Evolutionary conservation across 495 filamentous ascomycete genomes (phyloP).

Genomic region (Annulohypoxylon moriforme): DNA sequence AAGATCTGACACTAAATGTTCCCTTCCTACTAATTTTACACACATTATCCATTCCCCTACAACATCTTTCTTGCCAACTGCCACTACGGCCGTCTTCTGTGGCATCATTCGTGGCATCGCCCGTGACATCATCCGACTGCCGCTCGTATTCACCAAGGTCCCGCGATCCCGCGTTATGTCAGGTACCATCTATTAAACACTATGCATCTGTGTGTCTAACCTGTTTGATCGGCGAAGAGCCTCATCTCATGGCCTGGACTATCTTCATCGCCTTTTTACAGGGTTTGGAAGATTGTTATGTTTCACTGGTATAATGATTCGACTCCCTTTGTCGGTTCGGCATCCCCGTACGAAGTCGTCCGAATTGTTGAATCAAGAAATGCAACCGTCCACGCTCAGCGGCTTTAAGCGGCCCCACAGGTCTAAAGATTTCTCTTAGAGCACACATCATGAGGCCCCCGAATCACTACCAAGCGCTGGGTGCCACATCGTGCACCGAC

Average conservation of each 20-base stretch:
- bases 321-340: neutral
- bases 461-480: conserved; percentile 1
- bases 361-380: neutral
- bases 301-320: conserved; percentile 12
- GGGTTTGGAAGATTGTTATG: conserved; percentile 10
- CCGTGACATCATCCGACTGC: conserved; percentile 8
- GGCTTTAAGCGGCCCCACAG: conserved; percentile 4
- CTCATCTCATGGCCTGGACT: conserved; percentile 32
- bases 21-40: neutral
- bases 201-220: conserved; percentile 12
- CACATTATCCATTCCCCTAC: neutral
- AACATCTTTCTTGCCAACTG: neutral
- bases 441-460: conserved; percentile 4
- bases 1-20: conserved; percentile 26
- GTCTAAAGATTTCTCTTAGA: conserved; percentile 4
- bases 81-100: neutral
- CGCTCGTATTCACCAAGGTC: conserved; percentile 3
- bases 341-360: neutral
- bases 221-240: conserved; percentile 31
- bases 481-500: conserved; percentile 8
- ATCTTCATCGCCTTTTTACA: conserved; percentile 5
- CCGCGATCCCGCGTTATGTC: conserved; percentile 19
- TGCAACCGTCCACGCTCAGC: neutral
- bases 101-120: neutral
- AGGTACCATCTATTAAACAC: conserved; percentile 17